Conservation (phyloP, 371 early-diverging fungal species). For the Dinochytrium kinnereticum region DNA sequence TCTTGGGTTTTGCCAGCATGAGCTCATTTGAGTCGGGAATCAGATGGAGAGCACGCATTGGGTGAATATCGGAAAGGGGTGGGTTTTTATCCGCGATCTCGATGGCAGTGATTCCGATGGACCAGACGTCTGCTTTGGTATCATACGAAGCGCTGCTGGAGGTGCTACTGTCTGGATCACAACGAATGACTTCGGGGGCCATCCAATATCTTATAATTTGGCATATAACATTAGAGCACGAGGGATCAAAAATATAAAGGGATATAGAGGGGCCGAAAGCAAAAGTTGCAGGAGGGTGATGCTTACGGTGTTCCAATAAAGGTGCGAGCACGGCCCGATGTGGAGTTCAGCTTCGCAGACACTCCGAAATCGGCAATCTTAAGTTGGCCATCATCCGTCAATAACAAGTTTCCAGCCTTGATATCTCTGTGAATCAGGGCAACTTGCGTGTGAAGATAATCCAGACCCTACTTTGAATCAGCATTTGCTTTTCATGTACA, state of each 20-base stretch:
- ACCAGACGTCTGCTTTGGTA: conserved; percentile 63
- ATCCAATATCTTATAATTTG: conserved; percentile 59
- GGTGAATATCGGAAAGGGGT: conserved; percentile 65
- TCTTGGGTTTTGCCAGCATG: conserved; percentile 61
- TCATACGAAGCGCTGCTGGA: conserved; percentile 51
- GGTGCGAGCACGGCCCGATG: conserved; percentile 58
- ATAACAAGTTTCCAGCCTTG: conserved; percentile 80
- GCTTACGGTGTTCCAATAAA: conserved; percentile 66
- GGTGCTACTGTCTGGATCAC: conserved; percentile 56
- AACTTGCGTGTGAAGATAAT: conserved; percentile 70
- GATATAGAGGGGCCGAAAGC: too few relatives aligned
- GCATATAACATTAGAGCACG: too few relatives aligned
- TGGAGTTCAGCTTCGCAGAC: conserved; percentile 59
- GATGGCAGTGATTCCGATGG: conserved; percentile 66
- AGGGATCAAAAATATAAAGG: too few relatives aligned
- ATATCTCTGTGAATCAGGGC: conserved; percentile 82
- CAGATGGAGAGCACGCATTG: conserved; percentile 60
- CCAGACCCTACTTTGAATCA: conserved; percentile 51
- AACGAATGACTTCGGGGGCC: conserved; percentile 66
- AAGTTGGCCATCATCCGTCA: conserved; percentile 67
- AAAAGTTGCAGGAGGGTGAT: too few relatives aligned
- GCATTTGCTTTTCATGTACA: background rate
- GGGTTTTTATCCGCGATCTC: conserved; percentile 68
- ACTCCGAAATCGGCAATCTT: conserved; percentile 80
- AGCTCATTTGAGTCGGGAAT: conserved; percentile 56